Percentiles rank a stretch among this genome's conserved stretches.
Evolutionary conservation across 352 stramenopile species (phyloP).

Genomic region (Globisporangium camurandrum): DNA sequence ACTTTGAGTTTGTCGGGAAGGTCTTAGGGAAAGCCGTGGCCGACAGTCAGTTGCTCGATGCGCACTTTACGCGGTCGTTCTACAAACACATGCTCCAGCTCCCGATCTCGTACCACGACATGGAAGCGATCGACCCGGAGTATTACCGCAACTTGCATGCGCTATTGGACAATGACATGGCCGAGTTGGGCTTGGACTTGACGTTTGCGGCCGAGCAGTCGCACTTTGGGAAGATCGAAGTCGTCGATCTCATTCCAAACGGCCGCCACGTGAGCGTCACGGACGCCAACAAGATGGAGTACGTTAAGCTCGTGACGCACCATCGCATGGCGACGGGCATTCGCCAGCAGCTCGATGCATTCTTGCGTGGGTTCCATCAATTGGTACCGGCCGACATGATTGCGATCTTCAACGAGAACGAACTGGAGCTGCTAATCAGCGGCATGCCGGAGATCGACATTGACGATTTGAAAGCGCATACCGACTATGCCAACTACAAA

Average conservation of each 20-base stretch:
- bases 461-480: conserved; percentile 90
- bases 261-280: conserved; percentile 83
- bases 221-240: conserved; percentile 85
- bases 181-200: conserved; percentile 84
- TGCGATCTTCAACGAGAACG: conserved; percentile 92
- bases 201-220: conserved; percentile 90
- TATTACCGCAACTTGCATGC: conserved; percentile 92
- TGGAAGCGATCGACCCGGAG: conserved; percentile 98
- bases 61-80: conserved; percentile 97
- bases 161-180: conserved; percentile 84
- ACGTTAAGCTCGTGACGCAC: conserved; percentile 93
- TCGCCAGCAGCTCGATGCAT: conserved; percentile 89
- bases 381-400: conserved; percentile 87
- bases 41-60: conserved; percentile 97
- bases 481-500: conserved; percentile 91
- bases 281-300: conserved; percentile 93
- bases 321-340: conserved; percentile 99
- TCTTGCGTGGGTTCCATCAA: conserved; percentile 89
- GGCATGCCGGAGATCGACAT: conserved; percentile 93
- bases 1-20: conserved; percentile 97
- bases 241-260: conserved; percentile 87
- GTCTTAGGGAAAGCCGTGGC: conserved; percentile 99
- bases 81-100: conserved; percentile 99
- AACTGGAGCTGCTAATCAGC: conserved; percentile 90
- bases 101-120: conserved; percentile 96